Evolutionary conservation across 352 stramenopile species (phyloP), one percentile per base, ranked within the genome.

Genomic region (Pythium rhizo-oryzae): DNA sequence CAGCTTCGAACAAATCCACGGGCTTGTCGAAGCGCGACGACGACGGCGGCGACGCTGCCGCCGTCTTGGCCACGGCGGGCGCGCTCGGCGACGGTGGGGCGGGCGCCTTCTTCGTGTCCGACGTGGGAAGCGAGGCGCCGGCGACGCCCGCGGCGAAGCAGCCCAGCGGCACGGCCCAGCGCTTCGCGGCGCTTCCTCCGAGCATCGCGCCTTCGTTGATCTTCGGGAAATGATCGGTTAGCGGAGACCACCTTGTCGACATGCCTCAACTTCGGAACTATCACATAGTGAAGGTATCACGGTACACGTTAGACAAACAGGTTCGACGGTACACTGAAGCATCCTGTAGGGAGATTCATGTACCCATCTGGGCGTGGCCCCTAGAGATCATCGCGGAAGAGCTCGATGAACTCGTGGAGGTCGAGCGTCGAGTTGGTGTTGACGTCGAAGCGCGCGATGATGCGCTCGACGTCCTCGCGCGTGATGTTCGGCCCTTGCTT

Each of bases 371-470:
- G 6, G 28, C n/a, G n/a, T n/a, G n/a, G n/a, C n/a, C n/a, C 53
- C 71, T 78, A 91, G 28, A 80, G 73, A 19, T 89, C 84, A 53
- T 92, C 86, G 18, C 83, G 77, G 59, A 94, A 92, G 44, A 94
- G 82, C 69, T 92, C 81, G 49, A 91, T 84, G 59, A 94, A 94
- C 68, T 94, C 84, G 62, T 81, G 30, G 12, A 94, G 70, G 71
- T 94, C 82, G 39, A 94, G 75, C 8, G 81, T 81, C 25, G 81
- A 77, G 66, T 90, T 94, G 52, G 84, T 83, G 62, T 94, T 85
- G 6, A 78, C 65, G 67, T 94, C 86, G 58, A 92, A 94, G 56
- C 81, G 70, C n/a, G 79, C 81, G 51, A 94, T 87, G 65, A 94
- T 91, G 49, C 82, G 80, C 46, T 70, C 65, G 28, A 94, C 74